These are phyloP conservation scores for Quercus cerris DNA, from an alignment of 306 rosid genomes.

Conservation along the genomic window DNA sequence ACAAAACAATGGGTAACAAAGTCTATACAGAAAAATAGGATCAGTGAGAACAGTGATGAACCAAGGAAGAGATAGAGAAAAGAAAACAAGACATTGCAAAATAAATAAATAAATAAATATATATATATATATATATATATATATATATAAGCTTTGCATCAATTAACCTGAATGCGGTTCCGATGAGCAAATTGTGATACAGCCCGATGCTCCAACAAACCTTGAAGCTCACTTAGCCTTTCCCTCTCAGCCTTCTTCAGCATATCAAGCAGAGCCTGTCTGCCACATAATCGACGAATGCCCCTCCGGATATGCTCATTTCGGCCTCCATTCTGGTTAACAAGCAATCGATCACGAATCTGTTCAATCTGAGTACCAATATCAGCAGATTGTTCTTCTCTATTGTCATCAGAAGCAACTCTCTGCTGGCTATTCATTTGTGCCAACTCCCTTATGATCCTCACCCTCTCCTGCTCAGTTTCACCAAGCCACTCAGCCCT, in stretches of 20 bases:
- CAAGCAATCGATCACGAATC: slow-evolving; percentile 56
- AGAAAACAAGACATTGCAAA: neutral
- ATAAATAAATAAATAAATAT: neutral
- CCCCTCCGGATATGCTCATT: slow-evolving; percentile 64
- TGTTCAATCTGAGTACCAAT: slow-evolving; percentile 50
- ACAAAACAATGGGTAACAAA: neutral
- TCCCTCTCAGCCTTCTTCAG: slow-evolving; percentile 74
- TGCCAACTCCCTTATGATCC: slow-evolving; percentile 82
- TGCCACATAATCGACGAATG: slow-evolving; percentile 74
- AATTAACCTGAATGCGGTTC: slow-evolving; percentile 91
- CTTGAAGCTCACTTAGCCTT: slow-evolving; percentile 74
- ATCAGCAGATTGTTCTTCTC: slow-evolving; percentile 67
- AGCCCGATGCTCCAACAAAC: slow-evolving; percentile 56
- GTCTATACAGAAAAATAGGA: neutral
- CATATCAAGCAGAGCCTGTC: slow-evolving; percentile 94
- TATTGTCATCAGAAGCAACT: slow-evolving; percentile 46
- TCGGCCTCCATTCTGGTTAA: slow-evolving; percentile 65
- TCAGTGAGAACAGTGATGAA: neutral
- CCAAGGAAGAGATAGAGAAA: slow-evolving; percentile 1
- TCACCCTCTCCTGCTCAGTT: slow-evolving; percentile 89
- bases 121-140: neutral
- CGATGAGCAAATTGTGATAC: slow-evolving; percentile 93
- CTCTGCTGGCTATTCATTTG: slow-evolving; percentile 72
- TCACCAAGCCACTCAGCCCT: slow-evolving; percentile 77
- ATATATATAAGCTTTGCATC: neutral